Evolutionary conservation across 768 basidiomycete genomes (phyloP), one percentile per base, ranked within the genome.

Genomic region (Pholiota conissans): DNA sequence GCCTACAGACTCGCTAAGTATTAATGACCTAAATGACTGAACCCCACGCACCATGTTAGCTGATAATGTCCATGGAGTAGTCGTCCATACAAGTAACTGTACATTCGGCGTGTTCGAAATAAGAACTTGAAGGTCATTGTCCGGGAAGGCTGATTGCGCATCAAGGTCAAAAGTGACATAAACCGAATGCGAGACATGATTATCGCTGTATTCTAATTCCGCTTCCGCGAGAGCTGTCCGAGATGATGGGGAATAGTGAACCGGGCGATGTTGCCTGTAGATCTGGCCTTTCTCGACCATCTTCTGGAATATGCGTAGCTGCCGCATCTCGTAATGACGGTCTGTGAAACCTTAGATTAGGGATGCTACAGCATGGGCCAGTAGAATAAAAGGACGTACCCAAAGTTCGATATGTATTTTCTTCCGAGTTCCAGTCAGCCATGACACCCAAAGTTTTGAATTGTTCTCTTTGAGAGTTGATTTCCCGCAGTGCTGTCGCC

Each of bases 21-120:
- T 4, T 11, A 5, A 16, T 5, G n/a, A 20, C 34, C 11, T 3
- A 11, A 7, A 16, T 16, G 11, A 14, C 26, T 7, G 30, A 39
- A 51, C 3, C 26, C 59, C 11, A 42, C 81, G 39, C 63, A 94
- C 95, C 90, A 95, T 93, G 67, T 99, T 98, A 1, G 93, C 92
- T 5, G 91, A 93, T 47, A 98, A 74, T 3, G 93, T 98, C 96
- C 96, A 99, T 1, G 96, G 92, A 0, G 96, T 98, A 3, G 96
- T 98, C 2, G 96, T 98, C 96, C 96, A 99, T 3, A 96, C 90
- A 16, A 94, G 75, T 9, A 97, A 64, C 27, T 80, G 78, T 10
- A 87, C 71, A 2, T 71, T 69, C 11, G 67, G 61, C 3, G 49
- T 65, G 16, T 62, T 67, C 2, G 66, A 61, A 6, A 81, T 52